Conservation (phyloP, 169 alveolate species). For the Cryptosporidium canis region DNA sequence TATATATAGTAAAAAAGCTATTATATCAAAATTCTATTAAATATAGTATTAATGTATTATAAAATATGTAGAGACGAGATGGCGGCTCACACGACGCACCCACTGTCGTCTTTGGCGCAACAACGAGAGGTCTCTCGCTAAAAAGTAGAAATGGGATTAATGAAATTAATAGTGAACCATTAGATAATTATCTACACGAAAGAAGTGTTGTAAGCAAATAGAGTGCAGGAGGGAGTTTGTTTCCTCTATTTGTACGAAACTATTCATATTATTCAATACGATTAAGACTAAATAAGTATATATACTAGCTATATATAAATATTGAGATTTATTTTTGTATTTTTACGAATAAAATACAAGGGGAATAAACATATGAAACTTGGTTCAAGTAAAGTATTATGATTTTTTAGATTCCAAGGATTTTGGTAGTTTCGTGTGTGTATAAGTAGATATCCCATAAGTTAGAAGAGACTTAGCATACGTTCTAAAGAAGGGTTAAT, state of each 20-base stretch:
- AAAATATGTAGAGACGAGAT: not conserved
- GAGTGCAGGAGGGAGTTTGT: constrained; percentile 51
- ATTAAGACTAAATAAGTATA: constrained; percentile 24
- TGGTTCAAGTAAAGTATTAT: constrained; percentile 64
- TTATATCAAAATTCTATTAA: not conserved
- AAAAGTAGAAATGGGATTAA: constrained; percentile 27
- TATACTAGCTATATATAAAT: constrained; percentile 37
- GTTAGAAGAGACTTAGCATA: constrained; percentile 74
- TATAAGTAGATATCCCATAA: constrained; percentile 72
- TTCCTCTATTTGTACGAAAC: constrained; percentile 37
- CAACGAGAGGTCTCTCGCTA: constrained; percentile 66
- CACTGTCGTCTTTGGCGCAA: constrained; percentile 46
- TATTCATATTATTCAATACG: constrained; percentile 12
- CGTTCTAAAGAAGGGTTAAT: constrained; percentile 70
- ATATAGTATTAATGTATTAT: not conserved
- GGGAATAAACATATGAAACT: constrained; percentile 41
- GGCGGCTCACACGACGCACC: constrained; percentile 22
- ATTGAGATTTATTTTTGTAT: constrained; percentile 34
- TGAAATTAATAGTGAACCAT: not conserved
- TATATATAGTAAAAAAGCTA: not conserved
- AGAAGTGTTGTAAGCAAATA: constrained; percentile 26
- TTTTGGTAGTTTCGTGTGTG: constrained; percentile 74
- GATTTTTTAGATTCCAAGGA: constrained; percentile 69
- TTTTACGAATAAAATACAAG: constrained; percentile 21
- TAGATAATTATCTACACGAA: constrained; percentile 6